Conservation (phyloP, 2,329 filamentous ascomycete genomes). For the Neurospora sp. region DNA sequence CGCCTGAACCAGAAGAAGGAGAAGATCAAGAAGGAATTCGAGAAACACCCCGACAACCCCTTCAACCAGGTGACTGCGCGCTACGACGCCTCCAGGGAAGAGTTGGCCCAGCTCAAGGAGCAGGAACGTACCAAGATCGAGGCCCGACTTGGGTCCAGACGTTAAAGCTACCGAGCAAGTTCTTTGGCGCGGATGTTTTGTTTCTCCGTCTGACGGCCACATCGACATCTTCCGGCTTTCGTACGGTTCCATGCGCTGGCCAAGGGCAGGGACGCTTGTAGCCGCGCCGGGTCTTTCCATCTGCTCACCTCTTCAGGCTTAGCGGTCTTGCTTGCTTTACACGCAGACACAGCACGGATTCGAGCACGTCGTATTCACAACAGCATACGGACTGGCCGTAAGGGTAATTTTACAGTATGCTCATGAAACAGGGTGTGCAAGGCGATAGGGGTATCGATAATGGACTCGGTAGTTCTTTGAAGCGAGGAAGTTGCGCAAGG, state of each 20-base stretch:
- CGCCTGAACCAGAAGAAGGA: constrained; percentile 77
- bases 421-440: neutral
- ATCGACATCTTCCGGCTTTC: neutral
- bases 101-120: constrained; percentile 55
- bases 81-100: constrained; percentile 72
- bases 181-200: neutral
- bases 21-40: constrained; percentile 81
- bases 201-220: neutral
- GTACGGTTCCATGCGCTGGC: neutral
- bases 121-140: constrained; percentile 68
- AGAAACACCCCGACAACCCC: constrained; percentile 89
- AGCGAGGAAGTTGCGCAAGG: neutral
- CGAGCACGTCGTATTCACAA: neutral
- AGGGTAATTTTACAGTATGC: neutral
- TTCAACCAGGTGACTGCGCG: constrained; percentile 74
- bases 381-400: neutral
- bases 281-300: neutral
- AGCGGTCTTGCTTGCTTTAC: neutral
- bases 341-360: neutral
- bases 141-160: constrained; percentile 43
- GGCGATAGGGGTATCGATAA: neutral
- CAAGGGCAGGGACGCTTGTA: neutral
- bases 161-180: constrained; percentile 2
- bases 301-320: neutral
- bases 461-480: neutral